These are phyloP conservation scores for Penicillium herquei DNA, from an alignment of 495 filamentous ascomycete genomes.

Conservation along the genomic window DNA sequence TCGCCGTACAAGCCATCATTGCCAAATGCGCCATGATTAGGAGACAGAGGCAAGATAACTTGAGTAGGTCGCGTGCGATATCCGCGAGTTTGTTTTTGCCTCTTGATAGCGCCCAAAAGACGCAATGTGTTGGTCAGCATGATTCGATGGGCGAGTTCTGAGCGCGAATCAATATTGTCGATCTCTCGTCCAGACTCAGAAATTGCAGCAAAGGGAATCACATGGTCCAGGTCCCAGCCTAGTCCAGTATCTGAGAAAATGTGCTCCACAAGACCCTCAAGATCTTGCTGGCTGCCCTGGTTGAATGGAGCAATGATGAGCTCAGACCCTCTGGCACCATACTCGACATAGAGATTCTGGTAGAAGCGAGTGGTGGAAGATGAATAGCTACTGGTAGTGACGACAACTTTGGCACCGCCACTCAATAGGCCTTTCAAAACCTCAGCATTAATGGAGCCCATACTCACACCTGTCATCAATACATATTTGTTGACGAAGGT, in stretches of 20 bases:
- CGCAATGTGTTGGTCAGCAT: constrained; percentile 97
- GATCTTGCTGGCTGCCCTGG: constrained; percentile 96
- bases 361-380: constrained; percentile 98
- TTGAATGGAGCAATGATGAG: constrained; percentile 98
- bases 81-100: constrained; percentile 80
- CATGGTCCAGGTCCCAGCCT: constrained; percentile 95
- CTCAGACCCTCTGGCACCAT: constrained; percentile 89
- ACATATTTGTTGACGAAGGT: constrained; percentile 94
- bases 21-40: constrained; percentile 97
- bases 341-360: constrained; percentile 95
- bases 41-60: constrained; percentile 92
- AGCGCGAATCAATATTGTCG: constrained; percentile 95
- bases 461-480: constrained; percentile 97
- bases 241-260: constrained; percentile 88
- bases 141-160: constrained; percentile 96
- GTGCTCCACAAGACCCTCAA: constrained; percentile 88
- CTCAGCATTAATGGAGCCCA: constrained; percentile 95
- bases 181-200: constrained; percentile 98
- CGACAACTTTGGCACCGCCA: constrained; percentile 92
- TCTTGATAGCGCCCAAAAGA: constrained; percentile 85
- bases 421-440: constrained; percentile 95
- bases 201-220: constrained; percentile 96
- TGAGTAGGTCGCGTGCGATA: constrained; percentile 95
- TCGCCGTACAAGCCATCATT: constrained; percentile 98
- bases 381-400: constrained; percentile 94